Evolutionary conservation across 345 rosid genomes (phyloP).

Genomic region (Brassica incana): DNA sequence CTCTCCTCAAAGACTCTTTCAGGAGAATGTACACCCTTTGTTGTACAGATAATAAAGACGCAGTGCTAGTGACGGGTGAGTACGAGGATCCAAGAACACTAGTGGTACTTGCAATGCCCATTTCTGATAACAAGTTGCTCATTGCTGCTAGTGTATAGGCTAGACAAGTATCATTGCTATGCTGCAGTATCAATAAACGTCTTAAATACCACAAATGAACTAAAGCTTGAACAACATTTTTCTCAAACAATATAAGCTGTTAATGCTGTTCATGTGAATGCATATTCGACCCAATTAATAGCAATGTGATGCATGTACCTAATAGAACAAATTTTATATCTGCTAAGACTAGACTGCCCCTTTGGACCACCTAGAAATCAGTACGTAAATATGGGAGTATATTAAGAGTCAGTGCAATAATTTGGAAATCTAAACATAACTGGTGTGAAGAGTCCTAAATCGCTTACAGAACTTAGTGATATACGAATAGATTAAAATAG

Average conservation of each 20-base stretch:
- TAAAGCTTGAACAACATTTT: slow-evolving; percentile 1
- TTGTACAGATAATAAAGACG: slow-evolving; percentile 71
- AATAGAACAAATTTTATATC: slow-evolving; percentile 17
- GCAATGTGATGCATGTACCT: slow-evolving; percentile 4
- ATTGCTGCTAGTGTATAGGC: slow-evolving; percentile 91
- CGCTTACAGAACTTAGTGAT: slow-evolving; percentile 1
- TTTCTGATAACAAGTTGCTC: slow-evolving; percentile 86
- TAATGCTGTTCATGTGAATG: slow-evolving; percentile 5
- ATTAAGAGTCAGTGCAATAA: slow-evolving; percentile 5
- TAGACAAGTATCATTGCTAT: slow-evolving; percentile 87
- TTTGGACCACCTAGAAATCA: background rate
- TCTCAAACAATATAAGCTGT: background rate
- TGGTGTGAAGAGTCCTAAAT: background rate
- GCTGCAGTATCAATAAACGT: slow-evolving; percentile 54
- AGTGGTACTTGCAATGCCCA: slow-evolving; percentile 66
- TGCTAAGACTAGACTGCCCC: slow-evolving; percentile 16
- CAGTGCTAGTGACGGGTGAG: slow-evolving; percentile 61
- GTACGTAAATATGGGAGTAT: background rate
- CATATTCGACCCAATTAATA: background rate
- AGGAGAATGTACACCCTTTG: slow-evolving; percentile 87
- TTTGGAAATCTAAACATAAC: background rate
- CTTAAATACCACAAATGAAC: slow-evolving; percentile 12
- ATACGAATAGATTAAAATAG: slow-evolving; percentile 16
- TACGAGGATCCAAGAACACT: slow-evolving; percentile 78
- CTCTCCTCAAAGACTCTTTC: slow-evolving; percentile 79